Percentiles rank a stretch among this genome's conserved stretches.
These are phyloP conservation scores for Chalciporus pseudorubinellus DNA, from an alignment of 768 basidiomycete genomes.

Conservation along the genomic window DNA sequence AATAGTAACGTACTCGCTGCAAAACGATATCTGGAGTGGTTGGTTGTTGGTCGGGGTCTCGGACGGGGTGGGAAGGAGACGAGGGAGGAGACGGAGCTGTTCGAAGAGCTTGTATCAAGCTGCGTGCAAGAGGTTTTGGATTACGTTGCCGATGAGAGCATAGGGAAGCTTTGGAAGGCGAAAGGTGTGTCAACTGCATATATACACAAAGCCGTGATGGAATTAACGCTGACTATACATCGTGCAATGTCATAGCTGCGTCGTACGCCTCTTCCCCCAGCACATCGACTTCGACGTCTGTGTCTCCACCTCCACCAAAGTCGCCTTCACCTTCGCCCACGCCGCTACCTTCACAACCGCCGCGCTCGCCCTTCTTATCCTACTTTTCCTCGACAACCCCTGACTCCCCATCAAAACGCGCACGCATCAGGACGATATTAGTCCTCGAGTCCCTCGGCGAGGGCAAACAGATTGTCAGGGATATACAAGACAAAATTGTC, in stretches of 20 bases:
- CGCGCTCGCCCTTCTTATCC: constrained; percentile 40
- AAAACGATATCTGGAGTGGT: constrained; percentile 72
- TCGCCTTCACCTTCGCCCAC: constrained; percentile 2
- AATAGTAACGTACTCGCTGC: constrained; percentile 43
- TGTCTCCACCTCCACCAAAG: constrained; percentile 10
- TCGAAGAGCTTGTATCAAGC: constrained; percentile 59
- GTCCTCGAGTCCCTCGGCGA: constrained; percentile 56
- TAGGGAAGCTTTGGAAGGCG: constrained; percentile 66
- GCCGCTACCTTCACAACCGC: constrained; percentile 1
- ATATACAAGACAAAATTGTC: constrained; percentile 20
- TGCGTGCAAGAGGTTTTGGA: constrained; percentile 53
- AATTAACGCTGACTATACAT: neutral
- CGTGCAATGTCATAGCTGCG: constrained; percentile 37
- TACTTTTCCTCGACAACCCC: constrained; percentile 86
- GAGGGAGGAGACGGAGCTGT: constrained; percentile 40
- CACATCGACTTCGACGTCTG: neutral
- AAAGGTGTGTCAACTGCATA: constrained; percentile 46
- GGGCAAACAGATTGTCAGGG: constrained; percentile 13
- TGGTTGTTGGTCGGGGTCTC: constrained; percentile 63
- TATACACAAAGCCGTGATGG: neutral
- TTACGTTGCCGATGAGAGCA: constrained; percentile 47
- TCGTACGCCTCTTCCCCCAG: constrained; percentile 47
- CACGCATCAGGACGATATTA: constrained; percentile 71
- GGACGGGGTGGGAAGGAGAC: constrained; percentile 25
- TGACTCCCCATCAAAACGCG: constrained; percentile 68